Base-by-base conservation (phyloP, 2,329 filamentous ascomycete species). In the Penicillium psychrosexuale region DNA sequence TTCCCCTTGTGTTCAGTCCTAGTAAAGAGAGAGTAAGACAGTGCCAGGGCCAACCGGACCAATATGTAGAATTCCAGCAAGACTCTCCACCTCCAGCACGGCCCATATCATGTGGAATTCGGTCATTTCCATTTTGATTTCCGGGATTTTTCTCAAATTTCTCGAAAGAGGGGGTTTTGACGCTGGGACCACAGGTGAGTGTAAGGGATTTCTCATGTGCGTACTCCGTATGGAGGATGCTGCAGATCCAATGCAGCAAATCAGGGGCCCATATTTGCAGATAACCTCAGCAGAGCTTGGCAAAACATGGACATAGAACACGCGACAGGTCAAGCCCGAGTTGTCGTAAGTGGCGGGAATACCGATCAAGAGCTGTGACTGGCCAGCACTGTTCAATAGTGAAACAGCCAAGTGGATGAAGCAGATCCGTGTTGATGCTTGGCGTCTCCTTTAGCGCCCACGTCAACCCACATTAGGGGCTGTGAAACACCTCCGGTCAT, bases 11-110 rank as follows among this genome's bases (percentile, higher is more conserved):
- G 28, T 51, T 30, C 28, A 44, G 27, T 33, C 19, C 36, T 24
- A 51, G 52, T 44, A 30, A 33, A 49, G 47, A 51, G 47, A 33
- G 31, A 37, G 27, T 43, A 43, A 52, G 24, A 55, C 53, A 55
- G 39, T 11, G 38, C 13, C 31, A 43, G 19, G 36, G 9, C 24
- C 38, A 45, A 22, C 12, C 8, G 22, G 5, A 24, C 28, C 43
- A 61, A 56, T 55, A 55, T 55, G 56, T 58, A 56, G 49, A 61
- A 50, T 39, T 46, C 52, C 49, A 60, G 53, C 48, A 57, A 56
- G 58, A 40, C 54, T 57, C 49, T 57, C 24, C 43, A 45, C 43
- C 43, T 45, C 55, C 38, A 45, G 19, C 44, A 47, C 44, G 47
- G 42, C 24, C 52, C 47, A 12, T 27, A 37, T 27, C 28, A 50